Percentiles rank a stretch among this genome's conserved stretches.
These are phyloP conservation scores for Phylloporus arenicola DNA, from an alignment of 768 basidiomycete species.

Conservation along the genomic window DNA sequence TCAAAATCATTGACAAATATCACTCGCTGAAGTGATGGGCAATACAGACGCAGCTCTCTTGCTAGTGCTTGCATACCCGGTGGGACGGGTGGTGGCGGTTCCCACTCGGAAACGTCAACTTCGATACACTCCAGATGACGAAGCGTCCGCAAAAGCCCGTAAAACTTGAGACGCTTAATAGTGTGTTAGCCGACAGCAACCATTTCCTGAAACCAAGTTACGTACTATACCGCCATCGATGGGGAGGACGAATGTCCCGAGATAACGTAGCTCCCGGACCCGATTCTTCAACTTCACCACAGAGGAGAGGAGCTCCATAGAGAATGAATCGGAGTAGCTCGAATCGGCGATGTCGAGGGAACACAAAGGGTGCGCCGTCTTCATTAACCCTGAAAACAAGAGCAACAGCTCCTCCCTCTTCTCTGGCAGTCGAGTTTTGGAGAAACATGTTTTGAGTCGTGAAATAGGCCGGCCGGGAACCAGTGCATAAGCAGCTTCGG, in stretches of 20 bases:
- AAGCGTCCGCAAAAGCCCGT: conserved; percentile 53
- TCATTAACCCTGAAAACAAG: conserved; percentile 43
- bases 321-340: conserved; percentile 49
- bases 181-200: conserved; percentile 1
- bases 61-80: conserved; percentile 54
- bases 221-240: conserved; percentile 35
- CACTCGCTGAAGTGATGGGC: conserved; percentile 43
- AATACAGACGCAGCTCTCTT: conserved; percentile 58
- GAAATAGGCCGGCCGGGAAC: conserved; percentile 55
- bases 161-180: conserved; percentile 54
- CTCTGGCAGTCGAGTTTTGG: conserved; percentile 40
- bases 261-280: conserved; percentile 44
- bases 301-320: conserved; percentile 45
- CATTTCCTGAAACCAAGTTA: conserved; percentile 13
- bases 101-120: conserved; percentile 63
- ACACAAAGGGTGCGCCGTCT: conserved; percentile 39
- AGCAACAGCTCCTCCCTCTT: conserved; percentile 49
- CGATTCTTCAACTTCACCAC: conserved; percentile 35
- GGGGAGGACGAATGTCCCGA: conserved; percentile 62
- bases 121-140: conserved; percentile 50
- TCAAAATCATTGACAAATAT: conserved; percentile 65
- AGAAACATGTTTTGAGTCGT: conserved; percentile 66
- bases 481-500: conserved; percentile 54
- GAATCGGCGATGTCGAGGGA: conserved; percentile 63
- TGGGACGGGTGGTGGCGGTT: conserved; percentile 47